Base-by-base conservation (phyloP, 2,329 filamentous ascomycete genomes). In the Phaeosphaeria sp. region DNA sequence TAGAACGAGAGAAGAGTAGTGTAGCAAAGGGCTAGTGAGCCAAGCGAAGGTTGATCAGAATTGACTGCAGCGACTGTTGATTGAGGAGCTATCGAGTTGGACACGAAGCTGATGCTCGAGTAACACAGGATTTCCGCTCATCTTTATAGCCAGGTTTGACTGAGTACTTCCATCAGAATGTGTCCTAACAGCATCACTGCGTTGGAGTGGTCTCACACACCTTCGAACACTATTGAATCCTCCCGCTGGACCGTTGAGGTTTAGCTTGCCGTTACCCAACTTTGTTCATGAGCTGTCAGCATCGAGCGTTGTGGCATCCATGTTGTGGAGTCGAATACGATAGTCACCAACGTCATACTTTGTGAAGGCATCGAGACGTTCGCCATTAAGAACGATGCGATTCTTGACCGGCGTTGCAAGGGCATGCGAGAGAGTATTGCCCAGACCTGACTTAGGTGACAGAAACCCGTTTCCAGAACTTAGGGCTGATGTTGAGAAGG, bases 401-500 rank as follows among this genome's bases (percentile, higher is more conserved):
- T 36, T 25, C 21, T 42, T 30, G 36, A 23, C 21, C 25, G 50
- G 22, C 41, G 50, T 44, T 33, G 21, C n/a, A 30, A 30, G 39
- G 22, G 50, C 41, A 43, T 52, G 50, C 50, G 27, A n/a, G 23
- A 30, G 17, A 49, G 44, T 49, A 36, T 52, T 52, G 50, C 50
- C 50, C 23, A 52, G 50, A 52, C 21, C 22, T 30, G 43, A 18
- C 27, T 27, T 30, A 43, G 18, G 39, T 15, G 39, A 20, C 17
- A 36, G 23, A 22, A 44, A 22, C 13, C 13, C 7, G 15, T 22
- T 22, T 30, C 23, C 39, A 27, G 30, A 36, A 36, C 23, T 10
- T 20, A 27, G 36, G 23, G 39, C 43, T 33, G 50, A 20, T 27
- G 41, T 18, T 44, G 21, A 20, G 23, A 33, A 33, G 25, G 20